A percentile compares a stretch with the other conserved stretches of the same genome.
These are phyloP conservation scores for Euphorbia tirucalli DNA, from an alignment of 345 rosid genomes.

Conservation along the genomic window DNA sequence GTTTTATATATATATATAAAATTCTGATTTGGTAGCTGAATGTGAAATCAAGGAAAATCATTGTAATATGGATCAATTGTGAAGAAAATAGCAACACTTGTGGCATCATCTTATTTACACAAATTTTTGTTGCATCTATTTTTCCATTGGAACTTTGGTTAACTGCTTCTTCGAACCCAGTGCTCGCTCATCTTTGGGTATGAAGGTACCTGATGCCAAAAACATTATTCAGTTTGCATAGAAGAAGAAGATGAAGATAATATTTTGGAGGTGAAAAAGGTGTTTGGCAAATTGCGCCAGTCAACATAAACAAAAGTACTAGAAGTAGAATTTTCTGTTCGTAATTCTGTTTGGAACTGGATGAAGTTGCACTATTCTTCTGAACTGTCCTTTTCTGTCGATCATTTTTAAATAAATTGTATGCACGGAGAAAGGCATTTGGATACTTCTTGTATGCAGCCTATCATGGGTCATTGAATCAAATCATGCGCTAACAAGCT, in stretches of 20 bases:
- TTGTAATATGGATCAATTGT: slow-evolving; percentile 14
- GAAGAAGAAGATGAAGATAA: too few relatives aligned
- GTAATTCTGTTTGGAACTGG: too few relatives aligned
- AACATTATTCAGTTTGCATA: too few relatives aligned
- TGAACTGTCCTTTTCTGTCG: neutral
- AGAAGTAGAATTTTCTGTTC: too few relatives aligned
- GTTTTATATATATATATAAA: slow-evolving; percentile 23
- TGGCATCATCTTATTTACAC: neutral
- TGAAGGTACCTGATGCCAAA: neutral
- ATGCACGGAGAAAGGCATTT: neutral
- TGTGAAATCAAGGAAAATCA: slow-evolving; percentile 6
- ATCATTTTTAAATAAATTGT: neutral
- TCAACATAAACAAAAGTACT: too few relatives aligned
- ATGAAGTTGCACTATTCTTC: neutral
- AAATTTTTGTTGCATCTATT: slow-evolving; percentile 2
- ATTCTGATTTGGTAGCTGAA: slow-evolving; percentile 14
- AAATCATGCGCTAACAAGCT: too few relatives aligned
- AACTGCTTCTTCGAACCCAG: too few relatives aligned
- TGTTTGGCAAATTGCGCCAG: too few relatives aligned
- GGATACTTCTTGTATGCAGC: too few relatives aligned
- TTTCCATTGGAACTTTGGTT: too few relatives aligned
- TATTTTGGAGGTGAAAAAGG: too few relatives aligned
- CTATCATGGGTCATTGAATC: too few relatives aligned
- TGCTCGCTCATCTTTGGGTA: neutral
- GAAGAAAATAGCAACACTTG: slow-evolving; percentile 9